A percentile compares a stretch with the other conserved stretches of the same genome.
phyloP scores from a whole-genome alignment of 371 early-diverging fungal genomes.

The Mortierella sp. region DNA sequence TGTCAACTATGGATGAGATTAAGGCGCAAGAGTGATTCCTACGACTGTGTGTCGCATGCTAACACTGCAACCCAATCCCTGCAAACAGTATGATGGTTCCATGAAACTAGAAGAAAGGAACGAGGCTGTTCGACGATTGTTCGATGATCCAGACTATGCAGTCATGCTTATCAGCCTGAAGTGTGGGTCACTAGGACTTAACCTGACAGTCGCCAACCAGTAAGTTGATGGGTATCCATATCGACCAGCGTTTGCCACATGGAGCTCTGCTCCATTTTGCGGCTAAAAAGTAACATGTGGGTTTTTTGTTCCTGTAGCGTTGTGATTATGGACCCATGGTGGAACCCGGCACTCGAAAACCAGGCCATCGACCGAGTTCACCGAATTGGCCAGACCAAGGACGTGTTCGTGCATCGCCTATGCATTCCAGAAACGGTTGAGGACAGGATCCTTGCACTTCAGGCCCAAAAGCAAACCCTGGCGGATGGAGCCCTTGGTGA shows the following conservation, averaged over 20 bases:
- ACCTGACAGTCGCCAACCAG: constrained; percentile 76
- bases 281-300: no score
- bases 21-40: no score
- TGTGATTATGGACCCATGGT: constrained; percentile 83
- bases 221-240: no score
- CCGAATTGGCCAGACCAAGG: constrained; percentile 72
- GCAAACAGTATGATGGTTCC: constrained; percentile 58
- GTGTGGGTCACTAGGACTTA: constrained; percentile 83
- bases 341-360: constrained; percentile 85
- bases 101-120: constrained; percentile 58
- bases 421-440: constrained; percentile 58
- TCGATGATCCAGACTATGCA: constrained; percentile 57
- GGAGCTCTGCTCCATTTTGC: no score
- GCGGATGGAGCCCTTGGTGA: constrained; percentile 50
- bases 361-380: constrained; percentile 82
- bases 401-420: constrained; percentile 60
- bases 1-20: background rate
- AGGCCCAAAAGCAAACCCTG: constrained; percentile 48
- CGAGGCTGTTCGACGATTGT: constrained; percentile 58
- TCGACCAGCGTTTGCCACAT: no score
- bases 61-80: background rate
- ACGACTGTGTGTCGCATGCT: no score
- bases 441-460: constrained; percentile 58
- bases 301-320: constrained; percentile 71
- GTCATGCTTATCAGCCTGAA: constrained; percentile 76